Conservation (phyloP, 345 rosid genomes). For the Dovyalis caffra region DNA sequence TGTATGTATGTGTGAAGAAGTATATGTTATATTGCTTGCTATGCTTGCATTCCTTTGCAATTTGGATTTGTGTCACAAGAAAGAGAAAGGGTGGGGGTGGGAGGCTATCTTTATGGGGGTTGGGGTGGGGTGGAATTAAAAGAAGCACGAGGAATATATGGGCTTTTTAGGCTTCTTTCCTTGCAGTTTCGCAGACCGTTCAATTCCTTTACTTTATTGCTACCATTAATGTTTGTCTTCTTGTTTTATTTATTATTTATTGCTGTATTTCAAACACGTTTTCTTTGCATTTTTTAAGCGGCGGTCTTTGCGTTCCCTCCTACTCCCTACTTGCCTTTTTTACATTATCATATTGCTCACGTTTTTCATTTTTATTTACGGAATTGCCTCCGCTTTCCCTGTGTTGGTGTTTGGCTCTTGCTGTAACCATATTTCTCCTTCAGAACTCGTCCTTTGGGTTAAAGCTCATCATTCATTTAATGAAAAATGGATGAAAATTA, state of each 20-base stretch:
- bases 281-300: constrained; percentile 24
- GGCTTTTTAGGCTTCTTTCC: constrained; percentile 18
- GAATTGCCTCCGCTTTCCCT: background rate
- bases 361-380: background rate
- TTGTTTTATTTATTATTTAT: background rate
- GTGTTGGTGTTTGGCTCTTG: background rate
- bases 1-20: too few relatives aligned
- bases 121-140: background rate
- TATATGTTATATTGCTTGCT: too few relatives aligned
- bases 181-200: constrained; percentile 6
- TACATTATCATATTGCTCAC: background rate
- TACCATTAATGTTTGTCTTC: background rate
- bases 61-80: background rate
- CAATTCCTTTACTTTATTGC: background rate
- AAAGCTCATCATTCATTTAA: background rate
- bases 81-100: background rate
- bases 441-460: background rate
- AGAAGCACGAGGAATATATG: constrained; percentile 58
- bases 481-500: too few relatives aligned
- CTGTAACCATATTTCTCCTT: background rate
- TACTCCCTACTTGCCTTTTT: background rate
- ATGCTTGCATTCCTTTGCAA: too few relatives aligned
- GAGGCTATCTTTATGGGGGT: background rate
- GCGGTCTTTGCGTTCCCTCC: constrained; percentile 5
- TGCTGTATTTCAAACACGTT: constrained; percentile 39